Evolutionary conservation across 2,329 filamentous ascomycete species (phyloP).

Genomic region (Alternaria burnsii): DNA sequence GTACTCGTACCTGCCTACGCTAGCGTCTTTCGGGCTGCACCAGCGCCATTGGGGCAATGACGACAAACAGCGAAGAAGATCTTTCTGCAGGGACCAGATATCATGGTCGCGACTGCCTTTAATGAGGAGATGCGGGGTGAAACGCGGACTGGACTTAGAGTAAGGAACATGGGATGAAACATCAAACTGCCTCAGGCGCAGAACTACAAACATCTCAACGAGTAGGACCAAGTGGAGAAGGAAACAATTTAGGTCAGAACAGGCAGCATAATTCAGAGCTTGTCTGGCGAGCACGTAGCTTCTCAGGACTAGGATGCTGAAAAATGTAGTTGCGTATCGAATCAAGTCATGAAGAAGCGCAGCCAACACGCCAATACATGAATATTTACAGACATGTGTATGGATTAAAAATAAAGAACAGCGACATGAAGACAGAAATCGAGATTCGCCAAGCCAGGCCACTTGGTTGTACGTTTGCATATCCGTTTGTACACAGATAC

Average conservation of each 20-base stretch:
- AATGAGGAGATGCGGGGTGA: conserved; percentile 28
- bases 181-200: conserved; percentile 22
- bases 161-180: conserved; percentile 34
- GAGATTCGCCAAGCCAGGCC: not conserved
- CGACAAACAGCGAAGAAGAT: conserved; percentile 15
- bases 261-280: not conserved
- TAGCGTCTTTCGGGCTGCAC: conserved; percentile 24
- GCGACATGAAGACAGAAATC: not conserved
- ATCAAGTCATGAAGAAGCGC: not conserved
- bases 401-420: not conserved
- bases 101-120: conserved; percentile 18
- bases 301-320: not conserved
- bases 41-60: conserved; percentile 21
- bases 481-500: not conserved
- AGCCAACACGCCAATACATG: not conserved
- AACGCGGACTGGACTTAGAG: conserved; percentile 25
- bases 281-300: not conserved
- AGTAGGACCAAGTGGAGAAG: not conserved
- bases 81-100: conserved; percentile 13
- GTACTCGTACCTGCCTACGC: conserved; percentile 13
- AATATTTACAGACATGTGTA: not conserved
- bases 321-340: not conserved
- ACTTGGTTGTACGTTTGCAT: not conserved
- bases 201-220: conserved; percentile 8
- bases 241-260: not conserved